Evolutionary conservation across 306 rosid genomes (phyloP), one percentile per base, ranked within the genome.

Genomic region (Vicia faba): DNA sequence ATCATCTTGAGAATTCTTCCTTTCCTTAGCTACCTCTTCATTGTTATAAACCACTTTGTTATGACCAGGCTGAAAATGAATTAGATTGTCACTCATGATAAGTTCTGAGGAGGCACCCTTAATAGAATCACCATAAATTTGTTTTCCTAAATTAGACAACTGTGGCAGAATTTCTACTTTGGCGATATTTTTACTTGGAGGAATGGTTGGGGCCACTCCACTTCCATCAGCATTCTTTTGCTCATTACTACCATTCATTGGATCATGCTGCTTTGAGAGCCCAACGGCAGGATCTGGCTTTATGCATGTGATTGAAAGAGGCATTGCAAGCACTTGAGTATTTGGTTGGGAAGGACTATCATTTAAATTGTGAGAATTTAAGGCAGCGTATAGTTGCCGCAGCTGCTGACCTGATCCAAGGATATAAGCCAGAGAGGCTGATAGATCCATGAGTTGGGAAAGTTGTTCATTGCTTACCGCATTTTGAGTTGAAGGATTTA

Each of bases 341-440:
- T 79, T 78, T 62, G 82, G 29, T 75, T 81, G 57, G 59, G 88
- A 75, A 62, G 89, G 44, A 20, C 69, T 19, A 25, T 58, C 84
- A 71, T 71, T 57, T 33, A 80, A 59, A 70, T 66, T 78, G 3
- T 81, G 85, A 67, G 96, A 71, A 80, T 68, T 85, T 61, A 88
- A 70, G 64, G 97, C 83, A 72, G 95, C 84, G 78, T 86, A 88
- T 71, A 88, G 75, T 71, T 86, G 87, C 4, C 96, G 96, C 70
- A 86, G 84, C 72, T 85, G 95, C 78, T 82, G 92, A 26, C 86
- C 84, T 70, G 81, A 67, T 72, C 88, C 99, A 67, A 93, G 86
- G 33, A 86, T 71, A 68, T 90, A 95, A 50, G 86, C 97, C 66
- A 93, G 82, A 69, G 99, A 93, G 58, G 86, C 92, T 23, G 97